phyloP scores from a whole-genome alignment of 345 rosid species.

The Erodium maritimum region DNA sequence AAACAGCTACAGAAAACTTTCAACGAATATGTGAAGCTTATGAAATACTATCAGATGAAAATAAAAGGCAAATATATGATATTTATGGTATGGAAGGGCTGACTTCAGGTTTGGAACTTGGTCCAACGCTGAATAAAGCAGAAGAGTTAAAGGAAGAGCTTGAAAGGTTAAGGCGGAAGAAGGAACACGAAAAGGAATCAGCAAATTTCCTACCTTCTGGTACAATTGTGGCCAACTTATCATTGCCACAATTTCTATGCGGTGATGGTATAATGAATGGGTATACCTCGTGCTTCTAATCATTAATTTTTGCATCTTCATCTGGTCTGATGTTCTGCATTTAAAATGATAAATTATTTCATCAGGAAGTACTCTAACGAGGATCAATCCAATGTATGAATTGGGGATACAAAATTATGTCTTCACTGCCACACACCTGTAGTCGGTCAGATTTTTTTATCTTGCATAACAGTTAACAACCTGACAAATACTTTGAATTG shows the following conservation, averaged over 20 bases:
- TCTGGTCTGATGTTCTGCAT: background rate
- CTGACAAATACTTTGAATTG: background rate
- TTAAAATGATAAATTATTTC: background rate
- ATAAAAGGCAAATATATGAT: slow-evolving; percentile 71
- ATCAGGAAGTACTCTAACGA: background rate
- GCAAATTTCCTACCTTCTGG: slow-evolving; percentile 66
- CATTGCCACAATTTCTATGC: slow-evolving; percentile 56
- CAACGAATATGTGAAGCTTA: slow-evolving; percentile 88
- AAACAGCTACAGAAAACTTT: slow-evolving; percentile 74
- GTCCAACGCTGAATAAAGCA: slow-evolving; percentile 59
- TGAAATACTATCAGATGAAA: slow-evolving; percentile 75
- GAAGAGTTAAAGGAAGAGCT: slow-evolving; percentile 86
- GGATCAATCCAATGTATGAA: background rate
- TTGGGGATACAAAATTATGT: background rate
- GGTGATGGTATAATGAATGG: slow-evolving; percentile 90
- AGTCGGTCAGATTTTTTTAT: background rate
- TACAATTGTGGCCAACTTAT: slow-evolving; percentile 45
- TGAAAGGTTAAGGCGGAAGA: slow-evolving; percentile 47
- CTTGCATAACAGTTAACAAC: background rate
- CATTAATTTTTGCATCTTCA: background rate
- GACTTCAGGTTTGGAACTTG: slow-evolving; percentile 79
- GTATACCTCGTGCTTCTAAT: slow-evolving; percentile 21
- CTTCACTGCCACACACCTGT: background rate
- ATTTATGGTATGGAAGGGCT: slow-evolving; percentile 94
- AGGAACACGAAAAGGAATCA: slow-evolving; percentile 52